A percentile compares a stretch with the other conserved stretches of the same genome.
Evolutionary conservation across 768 basidiomycete genomes (phyloP).

Genomic region (Lactarius trivialis): DNA sequence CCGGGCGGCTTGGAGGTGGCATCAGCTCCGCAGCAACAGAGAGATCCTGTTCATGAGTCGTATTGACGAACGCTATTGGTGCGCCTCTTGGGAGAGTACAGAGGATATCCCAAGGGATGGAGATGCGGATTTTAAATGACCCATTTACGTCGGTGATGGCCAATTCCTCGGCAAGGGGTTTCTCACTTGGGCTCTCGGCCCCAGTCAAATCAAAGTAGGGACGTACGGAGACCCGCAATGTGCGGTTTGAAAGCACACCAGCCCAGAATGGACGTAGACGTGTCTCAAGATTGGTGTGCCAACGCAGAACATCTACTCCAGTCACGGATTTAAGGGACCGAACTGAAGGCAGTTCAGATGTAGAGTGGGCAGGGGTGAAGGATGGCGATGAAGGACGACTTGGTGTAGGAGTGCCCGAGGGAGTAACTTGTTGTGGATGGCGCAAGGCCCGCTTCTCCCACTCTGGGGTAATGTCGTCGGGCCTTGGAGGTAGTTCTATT

Average conservation of each 20-base stretch:
- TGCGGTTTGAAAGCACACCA: slow-evolving; percentile 56
- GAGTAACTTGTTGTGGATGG: slow-evolving; percentile 12
- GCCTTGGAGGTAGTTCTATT: slow-evolving; percentile 48
- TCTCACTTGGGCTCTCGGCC: slow-evolving; percentile 1
- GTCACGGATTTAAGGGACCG: neutral
- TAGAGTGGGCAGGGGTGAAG: neutral
- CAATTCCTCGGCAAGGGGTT: slow-evolving; percentile 44
- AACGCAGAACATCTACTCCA: slow-evolving; percentile 37
- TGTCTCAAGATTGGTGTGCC: slow-evolving; percentile 70
- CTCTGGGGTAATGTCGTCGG: slow-evolving; percentile 54
- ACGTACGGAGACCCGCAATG: slow-evolving; percentile 57
- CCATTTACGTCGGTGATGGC: slow-evolving; percentile 63
- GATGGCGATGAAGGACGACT: slow-evolving; percentile 6
- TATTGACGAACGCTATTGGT: slow-evolving; percentile 52
- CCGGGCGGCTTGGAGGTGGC: slow-evolving; percentile 28
- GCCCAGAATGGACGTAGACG: slow-evolving; percentile 81
- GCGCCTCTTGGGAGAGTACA: slow-evolving; percentile 52
- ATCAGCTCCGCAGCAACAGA: slow-evolving; percentile 47
- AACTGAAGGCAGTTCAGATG: slow-evolving; percentile 6
- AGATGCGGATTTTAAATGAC: slow-evolving; percentile 59
- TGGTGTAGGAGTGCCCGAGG: slow-evolving; percentile 10
- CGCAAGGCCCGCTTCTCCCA: slow-evolving; percentile 46
- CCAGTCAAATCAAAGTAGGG: slow-evolving; percentile 31
- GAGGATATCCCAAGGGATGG: slow-evolving; percentile 63
- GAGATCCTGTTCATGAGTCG: slow-evolving; percentile 40